phyloP scores from a whole-genome alignment of 129 eudicot genomes.

The Pulicaria dysenterica region DNA sequence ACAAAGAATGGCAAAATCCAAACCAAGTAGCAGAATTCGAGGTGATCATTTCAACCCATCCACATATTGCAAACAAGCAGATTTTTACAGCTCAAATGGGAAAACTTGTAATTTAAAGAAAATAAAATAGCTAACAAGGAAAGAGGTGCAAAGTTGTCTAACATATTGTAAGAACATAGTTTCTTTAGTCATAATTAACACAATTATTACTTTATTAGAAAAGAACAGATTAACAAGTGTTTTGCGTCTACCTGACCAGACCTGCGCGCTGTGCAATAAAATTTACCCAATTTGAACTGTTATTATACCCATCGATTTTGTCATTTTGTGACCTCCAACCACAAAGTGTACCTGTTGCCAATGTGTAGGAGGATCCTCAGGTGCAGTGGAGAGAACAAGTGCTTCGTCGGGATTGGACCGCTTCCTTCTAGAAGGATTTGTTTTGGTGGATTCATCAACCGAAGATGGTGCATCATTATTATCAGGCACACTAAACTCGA shows the following conservation, averaged over 20 bases:
- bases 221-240: background rate
- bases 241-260: background rate
- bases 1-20: background rate
- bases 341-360: conserved; percentile 84
- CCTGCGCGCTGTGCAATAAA: background rate
- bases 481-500: conserved; percentile 61
- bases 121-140: background rate
- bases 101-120: background rate
- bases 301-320: background rate
- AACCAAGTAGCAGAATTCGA: background rate
- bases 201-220: background rate
- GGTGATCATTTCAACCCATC: background rate
- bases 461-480: conserved; percentile 43
- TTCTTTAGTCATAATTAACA: background rate
- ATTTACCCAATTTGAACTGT: background rate
- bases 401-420: conserved; percentile 77
- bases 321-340: background rate
- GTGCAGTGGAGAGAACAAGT: conserved; percentile 96
- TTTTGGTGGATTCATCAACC: conserved; percentile 33
- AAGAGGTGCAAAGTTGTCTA: background rate
- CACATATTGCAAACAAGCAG: background rate
- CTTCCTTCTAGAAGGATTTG: conserved; percentile 50
- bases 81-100: background rate
- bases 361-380: conserved; percentile 97
- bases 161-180: background rate